Evolutionary conservation across 108 stramenopile species (phyloP).

Genomic region (Halocafeteria seosinensis): DNA sequence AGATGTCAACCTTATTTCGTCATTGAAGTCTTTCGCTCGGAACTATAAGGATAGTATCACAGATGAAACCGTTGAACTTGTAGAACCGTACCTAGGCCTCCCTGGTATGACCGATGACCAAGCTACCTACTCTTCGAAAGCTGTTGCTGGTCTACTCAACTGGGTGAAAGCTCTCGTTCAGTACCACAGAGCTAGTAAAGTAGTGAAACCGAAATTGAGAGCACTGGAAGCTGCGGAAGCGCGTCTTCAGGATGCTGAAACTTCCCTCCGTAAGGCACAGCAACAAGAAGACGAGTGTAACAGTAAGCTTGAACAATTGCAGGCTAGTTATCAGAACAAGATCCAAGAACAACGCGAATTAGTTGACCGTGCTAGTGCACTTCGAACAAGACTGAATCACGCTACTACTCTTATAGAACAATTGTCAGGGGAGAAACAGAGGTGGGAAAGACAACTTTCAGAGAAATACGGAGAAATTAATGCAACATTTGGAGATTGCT

Average conservation of each 20-base stretch:
- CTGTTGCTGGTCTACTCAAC: conserved; percentile 18
- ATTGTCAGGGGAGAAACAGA: conserved; percentile 20
- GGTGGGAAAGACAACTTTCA: conserved; percentile 14
- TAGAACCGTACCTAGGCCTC: conserved; percentile 38
- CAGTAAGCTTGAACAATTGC: conserved; percentile 14
- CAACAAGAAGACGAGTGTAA: conserved; percentile 14
- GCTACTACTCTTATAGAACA: conserved; percentile 27
- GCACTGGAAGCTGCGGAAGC: conserved; percentile 32
- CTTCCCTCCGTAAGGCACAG: conserved; percentile 22
- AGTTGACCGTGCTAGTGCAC: conserved; percentile 18
- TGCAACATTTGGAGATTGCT: not conserved
- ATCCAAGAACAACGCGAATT: conserved; percentile 23
- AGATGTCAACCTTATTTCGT: conserved; percentile 38
- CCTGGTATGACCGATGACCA: conserved; percentile 28
- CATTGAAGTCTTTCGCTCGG: conserved; percentile 28
- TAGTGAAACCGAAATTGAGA: conserved; percentile 36
- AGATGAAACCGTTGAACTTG: conserved; percentile 45
- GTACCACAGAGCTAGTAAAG: conserved; percentile 42
- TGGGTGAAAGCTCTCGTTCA: conserved; percentile 41
- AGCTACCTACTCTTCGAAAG: conserved; percentile 38
- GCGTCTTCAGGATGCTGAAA: conserved; percentile 12
- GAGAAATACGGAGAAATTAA: not conserved
- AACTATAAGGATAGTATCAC: conserved; percentile 41
- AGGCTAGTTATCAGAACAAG: conserved; percentile 25
- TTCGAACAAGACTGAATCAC: conserved; percentile 15